Evolutionary conservation across 305 asterid genomes (phyloP).

Genomic region (Fraxinus paxiana): DNA sequence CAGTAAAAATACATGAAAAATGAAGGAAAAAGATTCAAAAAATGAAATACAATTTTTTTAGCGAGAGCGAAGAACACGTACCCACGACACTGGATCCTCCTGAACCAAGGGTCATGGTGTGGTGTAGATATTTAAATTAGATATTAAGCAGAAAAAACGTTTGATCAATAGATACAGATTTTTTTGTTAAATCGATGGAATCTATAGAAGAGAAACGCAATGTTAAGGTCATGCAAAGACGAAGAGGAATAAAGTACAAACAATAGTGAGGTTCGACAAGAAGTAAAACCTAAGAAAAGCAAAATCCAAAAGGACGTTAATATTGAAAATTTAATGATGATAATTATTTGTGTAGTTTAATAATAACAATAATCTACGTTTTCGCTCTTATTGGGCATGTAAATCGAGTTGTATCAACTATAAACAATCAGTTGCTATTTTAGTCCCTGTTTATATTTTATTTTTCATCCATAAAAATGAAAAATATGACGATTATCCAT

Average conservation of each 20-base stretch:
- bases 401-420: neutral
- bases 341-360: neutral
- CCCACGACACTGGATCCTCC: neutral
- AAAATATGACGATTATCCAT: too few species aligned
- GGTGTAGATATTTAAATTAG: neutral
- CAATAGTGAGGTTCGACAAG: neutral
- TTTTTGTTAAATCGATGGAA: neutral
- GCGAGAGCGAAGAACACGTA: neutral
- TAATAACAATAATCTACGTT: neutral
- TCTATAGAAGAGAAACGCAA: neutral
- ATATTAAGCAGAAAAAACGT: neutral
- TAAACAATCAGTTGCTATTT: too few species aligned
- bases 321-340: neutral
- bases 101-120: neutral
- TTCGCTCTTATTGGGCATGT: neutral
- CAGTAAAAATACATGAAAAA: neutral
- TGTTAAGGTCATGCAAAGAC: neutral
- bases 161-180: neutral
- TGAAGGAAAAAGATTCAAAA: neutral
- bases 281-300: neutral
- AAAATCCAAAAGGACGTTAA: neutral
- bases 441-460: too few species aligned
- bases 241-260: neutral
- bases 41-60: neutral
- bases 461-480: too few species aligned